Base-by-base conservation (phyloP, 345 rosid species). In the Syzygium aromaticum region DNA sequence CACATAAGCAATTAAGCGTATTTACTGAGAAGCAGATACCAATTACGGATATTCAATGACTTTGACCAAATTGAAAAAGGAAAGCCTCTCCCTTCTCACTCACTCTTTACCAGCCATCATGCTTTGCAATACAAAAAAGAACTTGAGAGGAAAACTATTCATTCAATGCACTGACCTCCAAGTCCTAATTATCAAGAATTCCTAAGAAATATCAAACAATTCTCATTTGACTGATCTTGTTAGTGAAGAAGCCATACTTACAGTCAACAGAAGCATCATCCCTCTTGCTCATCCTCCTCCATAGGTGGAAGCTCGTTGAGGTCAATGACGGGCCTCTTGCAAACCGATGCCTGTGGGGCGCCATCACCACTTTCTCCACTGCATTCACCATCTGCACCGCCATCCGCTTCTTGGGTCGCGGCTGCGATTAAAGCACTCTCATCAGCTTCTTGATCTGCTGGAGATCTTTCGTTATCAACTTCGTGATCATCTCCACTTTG, bases 221-320 rank as follows among this genome's bases (percentile, higher is more conserved):
- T 73, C 49, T 73, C 80, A 73, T 33, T 73, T 33, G 43, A 40
- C 49, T 33, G 13, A 67, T 73, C 80, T 40, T 33, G 40, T 33
- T 73, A 17, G 49, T 33, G 14, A 64, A 28, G 13, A 73, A 73
- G 49, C 46, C 49, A 73, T 73, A 73, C 49, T 73, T 22, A 38
- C 49, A 33, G 23, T 33, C 80, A 33, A 73, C 49, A 22, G 84
- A 54, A 30, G 33, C 64, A 27, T 51, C 84, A 54, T 63, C 38
- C 61, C 64, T 88, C n/a, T 22, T 52, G 46, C 38, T 52, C 63
- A 19, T 86, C 67, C 16, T 82, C 87, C 59, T 23, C 63, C 6
- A 57, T n/a, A 27, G 92, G 85, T 28, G 87, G 89, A 17, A 59
- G 85, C 86, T 83, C 85, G 54, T 90, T 92, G 73, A 89, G 92